Evolutionary conservation across 1,139 yeast genomes (phyloP).

Genomic region (Geotrichum candidum): DNA sequence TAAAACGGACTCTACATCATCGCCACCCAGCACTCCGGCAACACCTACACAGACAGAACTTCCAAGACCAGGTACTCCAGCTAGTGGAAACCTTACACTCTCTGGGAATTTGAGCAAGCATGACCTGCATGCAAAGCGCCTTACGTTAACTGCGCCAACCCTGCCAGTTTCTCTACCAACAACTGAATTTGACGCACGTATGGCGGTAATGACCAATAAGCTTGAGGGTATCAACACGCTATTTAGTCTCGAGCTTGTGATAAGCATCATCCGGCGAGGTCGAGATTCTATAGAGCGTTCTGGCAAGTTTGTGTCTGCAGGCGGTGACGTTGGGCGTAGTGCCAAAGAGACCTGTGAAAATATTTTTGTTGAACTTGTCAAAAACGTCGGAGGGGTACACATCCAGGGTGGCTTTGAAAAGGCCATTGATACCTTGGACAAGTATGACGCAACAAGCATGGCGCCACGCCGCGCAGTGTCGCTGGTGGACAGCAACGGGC

Average conservation of each 20-base stretch:
- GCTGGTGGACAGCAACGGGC: slow-evolving; percentile 20
- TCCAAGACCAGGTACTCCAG: slow-evolving; percentile 6
- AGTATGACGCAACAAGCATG: slow-evolving; percentile 60
- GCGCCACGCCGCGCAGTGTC: slow-evolving; percentile 29
- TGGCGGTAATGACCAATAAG: slow-evolving; percentile 40
- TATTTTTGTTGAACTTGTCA: slow-evolving; percentile 61
- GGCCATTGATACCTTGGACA: slow-evolving; percentile 63
- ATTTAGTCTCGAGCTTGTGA: slow-evolving; percentile 41
- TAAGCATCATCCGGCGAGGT: slow-evolving; percentile 37
- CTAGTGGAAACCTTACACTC: neutral
- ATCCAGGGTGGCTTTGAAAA: slow-evolving; percentile 75
- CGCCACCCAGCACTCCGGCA: slow-evolving; percentile 9
- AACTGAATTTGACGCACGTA: slow-evolving; percentile 43
- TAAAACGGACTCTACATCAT: neutral
- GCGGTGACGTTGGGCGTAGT: slow-evolving; percentile 31
- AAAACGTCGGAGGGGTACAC: slow-evolving; percentile 63
- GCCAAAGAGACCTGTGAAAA: slow-evolving; percentile 42
- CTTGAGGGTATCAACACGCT: slow-evolving; percentile 39
- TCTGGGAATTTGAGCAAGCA: slow-evolving; percentile 3
- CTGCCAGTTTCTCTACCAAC: slow-evolving; percentile 29
- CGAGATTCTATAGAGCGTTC: slow-evolving; percentile 36
- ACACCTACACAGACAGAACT: neutral
- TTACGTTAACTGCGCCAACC: neutral
- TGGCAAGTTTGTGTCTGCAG: slow-evolving; percentile 30
- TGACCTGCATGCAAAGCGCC: neutral